Evolutionary conservation across 805 yeast genomes (phyloP).

Genomic region (Sugiyamaella lignohabitans): DNA sequence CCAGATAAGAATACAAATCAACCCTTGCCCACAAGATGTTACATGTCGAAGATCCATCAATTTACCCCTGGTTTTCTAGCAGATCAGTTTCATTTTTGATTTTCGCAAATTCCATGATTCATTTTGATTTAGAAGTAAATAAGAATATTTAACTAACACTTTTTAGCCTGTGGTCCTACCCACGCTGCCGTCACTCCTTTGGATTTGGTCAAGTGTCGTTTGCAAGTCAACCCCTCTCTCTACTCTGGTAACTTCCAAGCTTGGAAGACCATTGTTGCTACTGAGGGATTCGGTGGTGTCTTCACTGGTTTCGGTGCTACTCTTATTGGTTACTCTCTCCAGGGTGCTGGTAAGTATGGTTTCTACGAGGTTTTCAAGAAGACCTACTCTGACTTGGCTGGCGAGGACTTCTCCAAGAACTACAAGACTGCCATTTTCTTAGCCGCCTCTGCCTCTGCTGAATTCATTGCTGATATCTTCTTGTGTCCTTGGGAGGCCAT

Average conservation of each 20-base stretch:
- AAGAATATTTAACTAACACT: background rate
- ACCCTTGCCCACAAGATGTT: background rate
- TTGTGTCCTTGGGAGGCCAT: conserved; percentile 94
- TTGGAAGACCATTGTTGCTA: conserved; percentile 64
- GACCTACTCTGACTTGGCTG: conserved; percentile 60
- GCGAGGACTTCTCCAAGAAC: conserved; percentile 51
- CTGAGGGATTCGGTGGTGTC: conserved; percentile 68
- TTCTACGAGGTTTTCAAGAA: conserved; percentile 88
- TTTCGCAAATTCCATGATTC: too few relatives aligned
- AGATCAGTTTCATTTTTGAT: too few relatives aligned
- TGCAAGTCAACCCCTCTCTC: conserved; percentile 72
- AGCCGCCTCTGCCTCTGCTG: conserved; percentile 89
- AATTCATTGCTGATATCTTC: conserved; percentile 81
- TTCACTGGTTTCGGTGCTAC: conserved; percentile 93
- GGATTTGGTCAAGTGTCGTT: conserved; percentile 87
- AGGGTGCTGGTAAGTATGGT: conserved; percentile 97
- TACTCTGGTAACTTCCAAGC: conserved; percentile 77
- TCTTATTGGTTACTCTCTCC: conserved; percentile 84
- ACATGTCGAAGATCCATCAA: too few relatives aligned
- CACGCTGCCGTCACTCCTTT: conserved; percentile 90
- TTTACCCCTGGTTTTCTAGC: too few relatives aligned
- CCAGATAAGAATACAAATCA: background rate
- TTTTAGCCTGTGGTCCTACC: conserved; percentile 87
- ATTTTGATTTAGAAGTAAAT: too few relatives aligned
- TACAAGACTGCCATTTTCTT: conserved; percentile 70